A percentile compares a stretch with the other conserved stretches of the same genome.
Conservation (phyloP, 108 stramenopile species). For the Aurantiochytrium sp. region DNA sequence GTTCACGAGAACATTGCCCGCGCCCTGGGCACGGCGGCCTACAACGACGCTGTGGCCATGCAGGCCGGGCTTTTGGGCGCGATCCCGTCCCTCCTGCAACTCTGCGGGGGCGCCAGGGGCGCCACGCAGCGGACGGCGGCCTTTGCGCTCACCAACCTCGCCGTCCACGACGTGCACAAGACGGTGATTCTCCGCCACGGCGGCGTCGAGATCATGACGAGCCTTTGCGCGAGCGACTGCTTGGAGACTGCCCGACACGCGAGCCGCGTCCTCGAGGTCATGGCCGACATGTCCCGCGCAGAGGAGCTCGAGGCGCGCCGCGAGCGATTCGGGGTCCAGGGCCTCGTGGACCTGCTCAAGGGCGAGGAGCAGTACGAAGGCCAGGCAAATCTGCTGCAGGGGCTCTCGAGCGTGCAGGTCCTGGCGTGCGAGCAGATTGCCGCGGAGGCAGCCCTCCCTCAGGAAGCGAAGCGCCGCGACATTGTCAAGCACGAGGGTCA, state of each 20-base stretch:
- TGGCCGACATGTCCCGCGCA: conserved; percentile 24
- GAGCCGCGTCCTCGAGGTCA: not conserved
- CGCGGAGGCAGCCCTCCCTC: not conserved
- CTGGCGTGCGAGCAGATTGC: not conserved
- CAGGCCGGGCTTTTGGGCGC: not conserved
- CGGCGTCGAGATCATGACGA: not conserved
- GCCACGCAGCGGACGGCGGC: not conserved
- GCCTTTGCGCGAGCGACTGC: not conserved
- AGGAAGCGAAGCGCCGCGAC: not conserved
- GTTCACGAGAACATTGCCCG: conserved; percentile 7
- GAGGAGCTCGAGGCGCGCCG: conserved; percentile 2
- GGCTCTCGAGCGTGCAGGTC: not conserved
- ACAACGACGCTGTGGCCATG: conserved; percentile 12
- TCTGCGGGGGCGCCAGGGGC: not conserved
- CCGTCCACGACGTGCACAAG: conserved; percentile 27
- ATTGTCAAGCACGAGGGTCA: not conserved
- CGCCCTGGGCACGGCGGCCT: not conserved
- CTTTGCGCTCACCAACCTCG: not conserved
- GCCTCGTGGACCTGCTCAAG: not conserved
- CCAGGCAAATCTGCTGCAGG: not conserved
- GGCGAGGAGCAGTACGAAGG: not conserved
- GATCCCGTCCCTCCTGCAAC: not conserved
- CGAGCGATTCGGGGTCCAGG: not conserved
- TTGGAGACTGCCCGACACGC: not conserved
- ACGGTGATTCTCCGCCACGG: not conserved